Percentiles rank a stretch among this genome's conserved stretches.
Evolutionary conservation across 371 early-diverging fungal genomes (phyloP).

Genomic region (Mucor saturninus): DNA sequence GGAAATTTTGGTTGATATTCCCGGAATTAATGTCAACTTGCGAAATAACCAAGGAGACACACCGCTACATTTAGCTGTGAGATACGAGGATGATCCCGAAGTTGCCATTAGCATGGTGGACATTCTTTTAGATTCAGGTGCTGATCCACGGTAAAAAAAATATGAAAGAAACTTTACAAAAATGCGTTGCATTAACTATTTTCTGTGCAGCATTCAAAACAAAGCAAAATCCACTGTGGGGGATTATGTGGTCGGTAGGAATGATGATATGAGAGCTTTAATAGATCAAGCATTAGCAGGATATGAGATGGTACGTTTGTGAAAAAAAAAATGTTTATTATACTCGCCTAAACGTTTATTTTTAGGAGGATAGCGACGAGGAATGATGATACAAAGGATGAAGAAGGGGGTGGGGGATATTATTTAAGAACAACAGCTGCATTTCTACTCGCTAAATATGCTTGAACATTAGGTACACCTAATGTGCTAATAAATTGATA

Average conservation of each 20-base stretch:
- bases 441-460: conserved; percentile 78
- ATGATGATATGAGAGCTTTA: conserved; percentile 40
- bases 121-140: conserved; percentile 57
- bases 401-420: background rate
- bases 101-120: conserved; percentile 60
- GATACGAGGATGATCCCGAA: conserved; percentile 56
- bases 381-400: conserved; percentile 5
- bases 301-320: conserved; percentile 29
- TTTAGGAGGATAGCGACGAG: conserved; percentile 26
- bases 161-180: background rate
- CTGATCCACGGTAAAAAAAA: conserved; percentile 51
- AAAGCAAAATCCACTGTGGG: conserved; percentile 26
- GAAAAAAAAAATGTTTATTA: background rate
- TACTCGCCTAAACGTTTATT: background rate
- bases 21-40: conserved; percentile 55
- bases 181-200: background rate
- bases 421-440: conserved; percentile 78
- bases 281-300: conserved; percentile 32
- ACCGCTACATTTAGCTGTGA: conserved; percentile 69
- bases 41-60: conserved; percentile 63
- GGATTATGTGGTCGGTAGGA: conserved; percentile 21
- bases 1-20: conserved; percentile 51
- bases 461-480: conserved; percentile 80
- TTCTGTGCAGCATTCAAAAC: conserved; percentile 30
- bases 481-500: conserved; percentile 78